A percentile compares a stretch with the other conserved stretches of the same genome.
These are phyloP conservation scores for Ramaria sp. DNA, from an alignment of 768 basidiomycete species.

Conservation along the genomic window DNA sequence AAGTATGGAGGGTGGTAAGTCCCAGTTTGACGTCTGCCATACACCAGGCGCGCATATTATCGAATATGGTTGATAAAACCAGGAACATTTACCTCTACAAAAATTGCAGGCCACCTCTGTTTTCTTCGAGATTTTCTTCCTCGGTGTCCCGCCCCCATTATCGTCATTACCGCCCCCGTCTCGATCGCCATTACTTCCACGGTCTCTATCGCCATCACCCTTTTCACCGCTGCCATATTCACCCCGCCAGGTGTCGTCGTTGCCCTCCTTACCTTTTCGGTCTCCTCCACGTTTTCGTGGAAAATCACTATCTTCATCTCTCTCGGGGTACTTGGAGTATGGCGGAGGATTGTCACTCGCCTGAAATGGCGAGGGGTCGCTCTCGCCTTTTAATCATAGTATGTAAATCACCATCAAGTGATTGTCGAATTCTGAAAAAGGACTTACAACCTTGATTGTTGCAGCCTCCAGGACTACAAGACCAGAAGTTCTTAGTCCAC, in stretches of 20 bases:
- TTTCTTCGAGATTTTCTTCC: background rate
- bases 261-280: background rate
- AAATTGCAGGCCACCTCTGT: background rate
- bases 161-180: slow-evolving; percentile 22
- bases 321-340: background rate
- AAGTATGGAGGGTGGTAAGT: background rate
- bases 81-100: slow-evolving; percentile 4
- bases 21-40: background rate
- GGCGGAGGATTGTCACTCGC: background rate
- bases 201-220: slow-evolving; percentile 21
- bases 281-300: background rate
- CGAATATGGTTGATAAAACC: background rate
- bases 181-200: slow-evolving; percentile 36
- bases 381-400: background rate
- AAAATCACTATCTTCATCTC: background rate
- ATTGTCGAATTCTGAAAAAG: background rate
- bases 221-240: background rate
- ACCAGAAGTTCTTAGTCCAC: no score
- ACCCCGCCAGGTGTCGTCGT: background rate
- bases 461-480: no score
- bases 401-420: background rate
- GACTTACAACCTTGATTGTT: no score
- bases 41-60: background rate
- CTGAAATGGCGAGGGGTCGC: background rate
- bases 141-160: slow-evolving; percentile 20